Conservation (phyloP, 2,329 filamentous ascomycete genomes). For the Trichoderma sp. region DNA sequence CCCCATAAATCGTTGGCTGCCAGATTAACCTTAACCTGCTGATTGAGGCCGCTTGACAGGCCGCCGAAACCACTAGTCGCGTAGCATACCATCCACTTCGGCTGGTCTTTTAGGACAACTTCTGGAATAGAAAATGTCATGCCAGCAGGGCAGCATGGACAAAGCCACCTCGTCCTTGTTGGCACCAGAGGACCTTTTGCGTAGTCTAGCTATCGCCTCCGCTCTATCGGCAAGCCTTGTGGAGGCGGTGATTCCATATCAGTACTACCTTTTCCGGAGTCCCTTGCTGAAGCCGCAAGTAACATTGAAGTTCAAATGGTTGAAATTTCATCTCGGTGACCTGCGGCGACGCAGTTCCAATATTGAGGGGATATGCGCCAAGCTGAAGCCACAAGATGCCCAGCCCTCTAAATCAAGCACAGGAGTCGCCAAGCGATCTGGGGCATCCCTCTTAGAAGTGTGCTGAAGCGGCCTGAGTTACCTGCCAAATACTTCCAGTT, state of each 20-base stretch:
- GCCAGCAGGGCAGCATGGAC: background rate
- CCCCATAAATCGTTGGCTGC: background rate
- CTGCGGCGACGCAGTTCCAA: background rate
- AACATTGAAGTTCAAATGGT: background rate
- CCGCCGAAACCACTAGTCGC: background rate
- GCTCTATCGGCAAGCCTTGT: background rate
- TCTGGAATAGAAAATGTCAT: background rate
- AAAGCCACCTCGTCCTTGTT: background rate
- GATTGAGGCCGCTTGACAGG: background rate
- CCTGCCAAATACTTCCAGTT: conserved; percentile 1
- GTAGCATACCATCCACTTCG: background rate
- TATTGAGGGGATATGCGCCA: background rate
- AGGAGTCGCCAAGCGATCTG: conserved; percentile 12
- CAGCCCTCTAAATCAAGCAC: background rate
- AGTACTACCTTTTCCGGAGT: background rate
- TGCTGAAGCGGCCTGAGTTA: background rate
- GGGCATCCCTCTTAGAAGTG: background rate
- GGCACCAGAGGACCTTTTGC: conserved; percentile 5
- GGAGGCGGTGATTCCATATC: background rate
- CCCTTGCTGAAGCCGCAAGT: background rate
- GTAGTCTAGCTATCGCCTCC: conserved; percentile 1
- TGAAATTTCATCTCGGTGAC: background rate
- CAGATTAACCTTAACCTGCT: conserved; percentile 10
- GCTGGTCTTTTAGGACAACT: background rate
- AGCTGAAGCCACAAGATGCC: background rate